These are phyloP conservation scores for Gentiana dahurica DNA, from an alignment of 257 asterid genomes.

Conservation along the genomic window DNA sequence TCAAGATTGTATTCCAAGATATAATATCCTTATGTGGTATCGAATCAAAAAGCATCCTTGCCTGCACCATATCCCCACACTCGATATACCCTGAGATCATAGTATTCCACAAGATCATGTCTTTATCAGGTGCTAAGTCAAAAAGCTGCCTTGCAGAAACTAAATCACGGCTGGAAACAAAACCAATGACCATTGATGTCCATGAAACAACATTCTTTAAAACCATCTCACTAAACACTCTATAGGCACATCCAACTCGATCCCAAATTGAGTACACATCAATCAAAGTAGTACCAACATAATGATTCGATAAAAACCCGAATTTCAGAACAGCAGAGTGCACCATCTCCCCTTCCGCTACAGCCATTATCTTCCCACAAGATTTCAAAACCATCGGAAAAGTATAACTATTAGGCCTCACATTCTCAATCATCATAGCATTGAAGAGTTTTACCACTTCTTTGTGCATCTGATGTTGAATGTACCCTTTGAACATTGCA, in stretches of 20 bases:
- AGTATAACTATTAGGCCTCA: constrained; percentile 51
- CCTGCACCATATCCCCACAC: constrained; percentile 52
- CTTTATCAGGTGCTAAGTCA: constrained; percentile 72
- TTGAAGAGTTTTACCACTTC: constrained; percentile 34
- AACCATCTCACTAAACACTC: constrained; percentile 65
- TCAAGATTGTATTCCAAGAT: constrained; percentile 67
- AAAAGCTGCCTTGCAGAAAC: constrained; percentile 56
- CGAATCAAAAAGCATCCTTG: constrained; percentile 49
- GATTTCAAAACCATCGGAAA: constrained; percentile 67
- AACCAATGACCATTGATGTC: constrained; percentile 76
- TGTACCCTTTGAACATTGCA: constrained; percentile 67
- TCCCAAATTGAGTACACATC: constrained; percentile 48
- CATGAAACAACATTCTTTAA: constrained; percentile 73
- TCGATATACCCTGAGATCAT: constrained; percentile 50
- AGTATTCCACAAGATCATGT: constrained; percentile 66
- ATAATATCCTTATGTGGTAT: constrained; percentile 76
- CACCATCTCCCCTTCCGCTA: constrained; percentile 54
- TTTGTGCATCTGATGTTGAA: constrained; percentile 28
- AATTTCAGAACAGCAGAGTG: constrained; percentile 30
- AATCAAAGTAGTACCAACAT: constrained; percentile 55
- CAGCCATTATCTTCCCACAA: constrained; percentile 41
- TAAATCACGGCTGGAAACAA: constrained; percentile 41
- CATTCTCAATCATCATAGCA: constrained; percentile 55
- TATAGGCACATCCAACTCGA: constrained; percentile 30
- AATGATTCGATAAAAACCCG: constrained; percentile 15